Base-by-base conservation (phyloP, 768 basidiomycete species). In the Leucosporidium yakuticum region DNA sequence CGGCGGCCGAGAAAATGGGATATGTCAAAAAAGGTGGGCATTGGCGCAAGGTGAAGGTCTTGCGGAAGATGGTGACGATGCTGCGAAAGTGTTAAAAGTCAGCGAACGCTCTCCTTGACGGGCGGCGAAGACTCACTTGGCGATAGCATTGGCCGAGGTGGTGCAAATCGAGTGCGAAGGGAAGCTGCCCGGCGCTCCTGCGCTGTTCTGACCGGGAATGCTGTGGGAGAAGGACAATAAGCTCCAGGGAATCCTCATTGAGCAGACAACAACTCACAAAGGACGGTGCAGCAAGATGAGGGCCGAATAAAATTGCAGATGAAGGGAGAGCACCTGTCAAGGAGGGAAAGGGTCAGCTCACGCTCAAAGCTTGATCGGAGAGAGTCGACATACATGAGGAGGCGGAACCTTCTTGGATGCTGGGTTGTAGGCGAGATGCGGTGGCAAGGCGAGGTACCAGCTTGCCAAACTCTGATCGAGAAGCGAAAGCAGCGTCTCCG, bases 211-310 rank as follows among this genome's bases (percentile, higher is more conserved):
- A 4, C 62, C 69, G 2, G 76, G 72, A 53, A 76, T 76, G 65
- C 73, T 73, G 64, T 29, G 62, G 19, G 11, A 19, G 54, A 31
- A 20, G n/a, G 0, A 56, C 27, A 11, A 14, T 15, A 0, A n/a
- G 31, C 39, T 44, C 39, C 17, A 15, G 3, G 2, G 39, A 3
- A 36, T 8, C 39, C 6, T 15, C 14, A 44, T 15, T 12, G 14
- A 44, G 14, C 39, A 15, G 4, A 19, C 21, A 29, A n/a, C 2
- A 23, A 59, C 74, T 54, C 54, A 77, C 77, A 77, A 77, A 8
- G 78, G 78, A 0, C 78, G 77, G 56, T 79, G 76, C 0, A 79
- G 71, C 19, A 79, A 69, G 17, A 78, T 75, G 21, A 79, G 64
- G 12, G 77, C 70, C 49, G 69, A 74, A 69, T 77, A 78, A 66